Evolutionary conservation across 1,284 basidiomycete species (phyloP).

Genomic region (Trichosporon asahii): DNA sequence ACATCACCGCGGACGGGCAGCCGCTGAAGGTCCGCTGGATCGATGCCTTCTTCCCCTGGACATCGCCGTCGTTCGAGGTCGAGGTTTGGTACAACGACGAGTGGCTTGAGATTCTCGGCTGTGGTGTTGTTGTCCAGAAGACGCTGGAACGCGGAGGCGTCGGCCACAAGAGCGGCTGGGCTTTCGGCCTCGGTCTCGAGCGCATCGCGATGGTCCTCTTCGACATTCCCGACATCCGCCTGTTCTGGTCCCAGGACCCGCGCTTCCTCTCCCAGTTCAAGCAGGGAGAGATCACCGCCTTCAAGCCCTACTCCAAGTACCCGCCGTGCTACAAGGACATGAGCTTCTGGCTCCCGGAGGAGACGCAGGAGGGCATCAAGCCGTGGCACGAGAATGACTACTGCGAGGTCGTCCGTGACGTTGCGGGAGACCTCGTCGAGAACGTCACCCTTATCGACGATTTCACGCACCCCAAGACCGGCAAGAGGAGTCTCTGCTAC

Average conservation of each 20-base stretch:
- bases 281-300: slow-evolving; percentile 68
- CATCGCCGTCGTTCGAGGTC: slow-evolving; percentile 94
- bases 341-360: slow-evolving; percentile 76
- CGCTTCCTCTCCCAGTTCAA: slow-evolving; percentile 87
- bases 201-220: slow-evolving; percentile 98
- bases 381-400: slow-evolving; percentile 91
- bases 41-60: slow-evolving; percentile 96
- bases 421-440: slow-evolving; percentile 87
- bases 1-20: slow-evolving; percentile 52
- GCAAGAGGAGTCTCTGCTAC: slow-evolving; percentile 76
- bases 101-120: slow-evolving; percentile 96
- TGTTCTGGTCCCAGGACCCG: slow-evolving; percentile 92
- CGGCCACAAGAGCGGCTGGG: slow-evolving; percentile 87
- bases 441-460: slow-evolving; percentile 86
- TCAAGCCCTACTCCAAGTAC: slow-evolving; percentile 85
- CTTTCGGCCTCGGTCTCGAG: slow-evolving; percentile 95
- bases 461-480: slow-evolving; percentile 87
- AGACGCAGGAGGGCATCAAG: slow-evolving; percentile 17
- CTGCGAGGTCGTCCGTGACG: slow-evolving; percentile 88
- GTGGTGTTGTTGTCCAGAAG: slow-evolving; percentile 83
- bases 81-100: slow-evolving; percentile 95
- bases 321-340: slow-evolving; percentile 86
- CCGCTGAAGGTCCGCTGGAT: slow-evolving; percentile 94
- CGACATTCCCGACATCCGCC: slow-evolving; percentile 95
- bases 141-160: slow-evolving; percentile 82